Evolutionary conservation across 1,139 yeast species (phyloP).

Genomic region (Pichia sp.): DNA sequence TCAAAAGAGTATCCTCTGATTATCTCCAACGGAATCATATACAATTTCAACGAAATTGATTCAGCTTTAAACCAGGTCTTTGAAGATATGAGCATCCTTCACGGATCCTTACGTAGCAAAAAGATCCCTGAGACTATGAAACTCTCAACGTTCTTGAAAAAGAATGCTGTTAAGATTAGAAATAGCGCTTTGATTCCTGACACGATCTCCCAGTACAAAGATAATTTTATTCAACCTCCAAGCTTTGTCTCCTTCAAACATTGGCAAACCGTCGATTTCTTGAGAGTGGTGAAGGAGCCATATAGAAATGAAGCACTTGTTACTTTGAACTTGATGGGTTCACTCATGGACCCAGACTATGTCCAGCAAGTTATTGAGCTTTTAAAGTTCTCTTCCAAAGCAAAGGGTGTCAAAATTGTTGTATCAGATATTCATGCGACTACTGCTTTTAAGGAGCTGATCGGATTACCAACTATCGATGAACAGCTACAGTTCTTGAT

Average conservation of each 20-base stretch:
- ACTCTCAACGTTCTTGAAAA: conserved; percentile 25
- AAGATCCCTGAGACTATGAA: conserved; percentile 32
- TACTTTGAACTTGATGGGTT: conserved; percentile 57
- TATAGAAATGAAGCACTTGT: conserved; percentile 25
- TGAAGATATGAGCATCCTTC: conserved; percentile 33
- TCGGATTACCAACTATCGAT: conserved; percentile 4
- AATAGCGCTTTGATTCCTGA: conserved; percentile 36
- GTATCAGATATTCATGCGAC: conserved; percentile 29
- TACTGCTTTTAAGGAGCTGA: conserved; percentile 11
- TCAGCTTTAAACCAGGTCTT: conserved; percentile 36
- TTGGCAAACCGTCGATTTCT: conserved; percentile 6
- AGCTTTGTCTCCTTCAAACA: conserved; percentile 3
- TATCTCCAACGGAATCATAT: conserved; percentile 70
- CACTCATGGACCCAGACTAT: conserved; percentile 38
- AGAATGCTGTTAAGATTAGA: conserved; percentile 27
- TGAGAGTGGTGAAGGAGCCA: conserved; percentile 10
- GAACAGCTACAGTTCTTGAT: conserved; percentile 4
- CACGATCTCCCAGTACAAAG: conserved; percentile 12
- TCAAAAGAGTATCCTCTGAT: conserved; percentile 40
- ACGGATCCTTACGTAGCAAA: conserved; percentile 29
- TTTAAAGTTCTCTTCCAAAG: conserved; percentile 28
- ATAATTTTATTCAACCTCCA: conserved; percentile 5
- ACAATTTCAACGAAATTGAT: conserved; percentile 35
- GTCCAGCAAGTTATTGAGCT: conserved; percentile 42
- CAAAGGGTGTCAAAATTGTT: conserved; percentile 35